These are phyloP conservation scores for Botrytis fabae DNA, from an alignment of 2,329 filamentous ascomycete genomes.

Conservation along the genomic window DNA sequence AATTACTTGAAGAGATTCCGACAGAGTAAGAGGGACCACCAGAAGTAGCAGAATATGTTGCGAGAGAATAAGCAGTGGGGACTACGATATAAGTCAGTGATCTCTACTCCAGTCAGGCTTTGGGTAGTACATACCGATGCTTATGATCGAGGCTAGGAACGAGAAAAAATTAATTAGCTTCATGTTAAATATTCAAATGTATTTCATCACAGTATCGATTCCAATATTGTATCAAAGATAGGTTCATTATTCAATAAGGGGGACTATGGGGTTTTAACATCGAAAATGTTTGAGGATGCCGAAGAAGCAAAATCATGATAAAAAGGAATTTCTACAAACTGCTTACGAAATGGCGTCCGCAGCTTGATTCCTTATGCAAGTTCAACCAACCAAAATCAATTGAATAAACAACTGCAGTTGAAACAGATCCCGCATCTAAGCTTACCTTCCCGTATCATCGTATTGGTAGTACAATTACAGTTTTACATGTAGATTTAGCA, in stretches of 20 bases:
- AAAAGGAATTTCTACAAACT: not conserved
- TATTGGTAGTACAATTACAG: not conserved
- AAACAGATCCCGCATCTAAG: conserved; percentile 4
- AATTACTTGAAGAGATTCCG: conserved; percentile 32
- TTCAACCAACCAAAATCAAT: conserved; percentile 1
- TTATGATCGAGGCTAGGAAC: not conserved
- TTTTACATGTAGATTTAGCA: not conserved
- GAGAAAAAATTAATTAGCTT: not conserved
- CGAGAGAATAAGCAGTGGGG: conserved; percentile 27
- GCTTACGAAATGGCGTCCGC: not conserved
- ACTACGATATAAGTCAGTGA: conserved; percentile 17
- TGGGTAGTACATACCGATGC: conserved; percentile 3
- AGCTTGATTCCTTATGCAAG: not conserved
- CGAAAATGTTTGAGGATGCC: not conserved
- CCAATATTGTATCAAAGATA: not conserved
- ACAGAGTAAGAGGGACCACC: conserved; percentile 32
- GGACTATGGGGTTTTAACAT: not conserved
- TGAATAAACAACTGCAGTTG: not conserved
- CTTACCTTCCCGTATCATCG: not conserved
- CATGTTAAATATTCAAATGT: not conserved
- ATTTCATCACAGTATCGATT: not conserved
- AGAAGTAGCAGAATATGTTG: conserved; percentile 28
- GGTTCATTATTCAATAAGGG: not conserved
- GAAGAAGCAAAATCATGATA: not conserved
- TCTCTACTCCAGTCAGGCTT: not conserved